Evolutionary conservation across 2,329 filamentous ascomycete genomes (phyloP), one percentile per base, ranked within the genome.

Genomic region (Beauveria bassiana): DNA sequence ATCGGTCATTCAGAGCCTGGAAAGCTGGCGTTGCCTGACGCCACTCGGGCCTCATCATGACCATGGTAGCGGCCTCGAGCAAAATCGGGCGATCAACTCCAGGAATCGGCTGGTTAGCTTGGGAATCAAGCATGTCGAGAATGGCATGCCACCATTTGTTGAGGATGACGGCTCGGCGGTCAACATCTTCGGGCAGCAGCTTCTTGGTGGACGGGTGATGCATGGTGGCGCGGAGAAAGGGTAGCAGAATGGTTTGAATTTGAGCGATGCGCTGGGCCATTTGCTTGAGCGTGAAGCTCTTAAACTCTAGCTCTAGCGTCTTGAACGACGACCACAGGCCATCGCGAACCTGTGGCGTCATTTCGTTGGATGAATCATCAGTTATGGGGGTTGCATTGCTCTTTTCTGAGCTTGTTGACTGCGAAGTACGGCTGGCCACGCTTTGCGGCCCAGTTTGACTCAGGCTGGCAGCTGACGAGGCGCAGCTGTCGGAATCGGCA

Each of bases 41-140:
- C 93, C 93, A 97, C 75, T 97, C 93, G 0, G 88, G 86, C 52
- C 93, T 84, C 74, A 89, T 88, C 92, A 96, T 96, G 70, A 97
- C 86, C 59, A 88, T 84, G 54, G 88, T 86, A 24, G 90, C 82
- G 5, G 86, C 89, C 70, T 96, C 92, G 38, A 96, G 81, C 49
- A 96, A 85, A 3, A 86, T 82, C 0, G 91, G 90, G 38, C 91
- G 82, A 69, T 96, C 93, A n/a, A 91, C 87, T 12, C 90, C 90
- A 1, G 91, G 86, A 16, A 96, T 86, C 3, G 89, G 87, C 68
- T 91, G 88, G 55, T 80, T 73, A 61, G 75, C 66, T 6, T 84
- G 83, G 38, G 88, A 89, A 66, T 92, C 87, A 26, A 96, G 82
- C 78, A 96, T 86, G 63, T 95, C 91, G 61, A 96, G 76, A 45